phyloP scores from a whole-genome alignment of 164 flowering plant species.

The Pachysandra terminalis region DNA sequence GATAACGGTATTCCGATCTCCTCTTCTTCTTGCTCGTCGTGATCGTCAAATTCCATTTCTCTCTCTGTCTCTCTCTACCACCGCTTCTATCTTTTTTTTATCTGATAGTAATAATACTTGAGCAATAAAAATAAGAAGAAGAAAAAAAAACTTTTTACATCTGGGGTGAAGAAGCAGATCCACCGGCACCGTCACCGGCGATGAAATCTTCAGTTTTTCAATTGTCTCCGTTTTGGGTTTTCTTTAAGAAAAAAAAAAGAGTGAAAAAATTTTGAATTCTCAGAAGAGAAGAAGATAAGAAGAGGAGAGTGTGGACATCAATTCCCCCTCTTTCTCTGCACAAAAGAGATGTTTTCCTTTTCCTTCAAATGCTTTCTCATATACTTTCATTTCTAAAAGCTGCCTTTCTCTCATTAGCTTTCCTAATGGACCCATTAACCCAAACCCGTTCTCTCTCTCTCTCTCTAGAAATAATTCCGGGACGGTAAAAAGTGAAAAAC shows the following conservation, averaged over 20 bases:
- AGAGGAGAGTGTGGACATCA: constrained; percentile 50
- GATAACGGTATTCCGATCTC: constrained; percentile 37
- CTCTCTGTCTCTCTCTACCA: not conserved
- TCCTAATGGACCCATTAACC: too few relatives aligned
- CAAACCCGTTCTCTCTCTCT: constrained; percentile 2
- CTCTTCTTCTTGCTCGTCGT: constrained; percentile 52
- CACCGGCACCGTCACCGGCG: not conserved
- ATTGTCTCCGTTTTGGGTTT: not conserved
- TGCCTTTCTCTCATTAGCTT: constrained; percentile 8
- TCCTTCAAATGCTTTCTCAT: constrained; percentile 24
- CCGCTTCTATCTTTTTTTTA: constrained; percentile 1
- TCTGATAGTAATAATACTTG: not conserved
- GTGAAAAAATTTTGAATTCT: not conserved
- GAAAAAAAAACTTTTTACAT: not conserved
- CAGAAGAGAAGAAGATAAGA: constrained; percentile 34
- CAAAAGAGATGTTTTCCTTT: constrained; percentile 24
- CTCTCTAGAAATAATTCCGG: not conserved
- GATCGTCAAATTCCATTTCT: constrained; percentile 47
- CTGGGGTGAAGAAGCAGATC: not conserved
- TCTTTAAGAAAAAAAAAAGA: too few relatives aligned
- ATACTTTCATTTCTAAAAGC: constrained; percentile 17
- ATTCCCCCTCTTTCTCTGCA: constrained; percentile 28
- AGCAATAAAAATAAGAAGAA: not conserved
- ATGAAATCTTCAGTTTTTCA: not conserved
- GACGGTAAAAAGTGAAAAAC: not conserved